These are phyloP conservation scores for Colletotrichum lini DNA, from an alignment of 2,329 filamentous ascomycete species.

Conservation along the genomic window DNA sequence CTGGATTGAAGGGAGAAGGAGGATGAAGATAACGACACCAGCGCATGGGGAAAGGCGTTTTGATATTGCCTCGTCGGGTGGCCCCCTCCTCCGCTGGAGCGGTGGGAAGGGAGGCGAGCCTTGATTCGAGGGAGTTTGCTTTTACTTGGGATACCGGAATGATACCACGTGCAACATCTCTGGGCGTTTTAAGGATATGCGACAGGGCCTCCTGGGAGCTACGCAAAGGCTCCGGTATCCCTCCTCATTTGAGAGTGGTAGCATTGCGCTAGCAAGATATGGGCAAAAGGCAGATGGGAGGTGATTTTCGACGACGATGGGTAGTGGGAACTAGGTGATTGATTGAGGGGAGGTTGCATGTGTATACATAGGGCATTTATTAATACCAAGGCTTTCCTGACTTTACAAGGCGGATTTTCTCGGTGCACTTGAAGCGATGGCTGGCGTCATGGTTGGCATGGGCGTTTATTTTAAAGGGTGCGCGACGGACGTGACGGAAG, in stretches of 20 bases:
- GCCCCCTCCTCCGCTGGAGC: no score
- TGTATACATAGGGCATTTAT: neutral
- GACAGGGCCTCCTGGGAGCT: neutral
- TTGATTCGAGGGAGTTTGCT: slow-evolving; percentile 11
- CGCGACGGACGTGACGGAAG: slow-evolving; percentile 14
- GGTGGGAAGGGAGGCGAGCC: neutral
- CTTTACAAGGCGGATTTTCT: neutral
- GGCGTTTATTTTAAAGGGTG: slow-evolving; percentile 21
- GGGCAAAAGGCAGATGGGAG: neutral
- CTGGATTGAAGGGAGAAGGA: slow-evolving; percentile 32
- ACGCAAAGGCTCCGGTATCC: neutral
- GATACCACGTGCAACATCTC: slow-evolving; percentile 37
- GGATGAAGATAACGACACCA: neutral
- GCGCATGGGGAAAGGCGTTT: slow-evolving; percentile 3
- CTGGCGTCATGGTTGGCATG: slow-evolving; percentile 1
- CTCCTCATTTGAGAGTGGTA: neutral
- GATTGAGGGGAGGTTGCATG: neutral
- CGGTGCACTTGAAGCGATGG: neutral
- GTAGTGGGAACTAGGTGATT: neutral
- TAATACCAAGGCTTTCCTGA: neutral
- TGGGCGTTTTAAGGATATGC: slow-evolving; percentile 27
- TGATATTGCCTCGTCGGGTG: neutral
- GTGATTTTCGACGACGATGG: neutral
- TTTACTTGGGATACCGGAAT: slow-evolving; percentile 31
- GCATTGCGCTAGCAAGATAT: neutral